These are phyloP conservation scores for Fusarium humuli DNA, from an alignment of 2,329 filamentous ascomycete species.

Conservation along the genomic window DNA sequence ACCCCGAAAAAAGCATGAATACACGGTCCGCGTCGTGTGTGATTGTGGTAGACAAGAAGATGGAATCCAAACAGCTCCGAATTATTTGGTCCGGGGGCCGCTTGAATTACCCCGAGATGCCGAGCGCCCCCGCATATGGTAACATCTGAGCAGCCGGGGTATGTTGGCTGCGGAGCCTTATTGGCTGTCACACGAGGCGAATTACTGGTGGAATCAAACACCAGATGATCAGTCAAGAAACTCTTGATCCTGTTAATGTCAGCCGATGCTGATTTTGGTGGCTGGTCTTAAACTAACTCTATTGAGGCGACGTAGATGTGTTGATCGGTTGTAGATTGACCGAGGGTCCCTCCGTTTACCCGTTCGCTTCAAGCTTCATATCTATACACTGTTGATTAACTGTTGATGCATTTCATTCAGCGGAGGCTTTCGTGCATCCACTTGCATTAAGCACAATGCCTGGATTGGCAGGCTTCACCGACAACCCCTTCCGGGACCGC, in stretches of 20 bases:
- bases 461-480: slow-evolving; percentile 53
- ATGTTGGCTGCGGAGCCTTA: not conserved
- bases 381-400: too few species aligned
- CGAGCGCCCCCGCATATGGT: slow-evolving; percentile 3
- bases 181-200: not conserved
- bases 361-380: too few species aligned
- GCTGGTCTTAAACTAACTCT: too few species aligned
- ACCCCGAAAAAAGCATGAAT: not conserved
- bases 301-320: too few species aligned
- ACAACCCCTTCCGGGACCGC: slow-evolving; percentile 53
- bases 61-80: not conserved
- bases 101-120: not conserved
- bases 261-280: too few species aligned
- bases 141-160: not conserved
- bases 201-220: too few species aligned
- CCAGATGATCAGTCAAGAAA: too few species aligned
- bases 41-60: not conserved
- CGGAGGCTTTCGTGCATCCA: too few species aligned
- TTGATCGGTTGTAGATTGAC: too few species aligned
- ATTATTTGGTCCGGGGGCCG: not conserved
- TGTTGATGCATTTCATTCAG: too few species aligned
- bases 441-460: slow-evolving; percentile 47
- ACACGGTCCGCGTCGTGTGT: not conserved
- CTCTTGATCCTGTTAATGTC: too few species aligned
- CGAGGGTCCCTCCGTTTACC: too few species aligned